A percentile compares a stretch with the other conserved stretches of the same genome.
Conservation (phyloP, 2,329 filamentous ascomycete species). For the Graphilbum ipis-grandicollis region DNA sequence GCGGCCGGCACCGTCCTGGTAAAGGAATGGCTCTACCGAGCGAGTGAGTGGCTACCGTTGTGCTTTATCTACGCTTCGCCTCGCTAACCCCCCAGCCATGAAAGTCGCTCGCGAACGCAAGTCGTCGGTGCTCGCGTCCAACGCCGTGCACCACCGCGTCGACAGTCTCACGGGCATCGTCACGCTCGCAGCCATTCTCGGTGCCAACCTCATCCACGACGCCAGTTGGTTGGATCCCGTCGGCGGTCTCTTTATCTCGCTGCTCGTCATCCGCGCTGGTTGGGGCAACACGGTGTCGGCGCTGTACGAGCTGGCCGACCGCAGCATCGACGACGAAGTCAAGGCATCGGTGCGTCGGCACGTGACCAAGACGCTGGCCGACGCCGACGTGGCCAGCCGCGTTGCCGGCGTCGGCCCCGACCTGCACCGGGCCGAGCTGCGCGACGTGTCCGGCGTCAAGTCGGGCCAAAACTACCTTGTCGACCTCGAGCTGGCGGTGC, state of each 20-base stretch:
- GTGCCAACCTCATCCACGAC: constrained; percentile 70
- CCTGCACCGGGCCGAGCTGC: constrained; percentile 47
- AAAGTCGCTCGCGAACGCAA: constrained; percentile 89
- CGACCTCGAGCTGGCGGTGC: constrained; percentile 73
- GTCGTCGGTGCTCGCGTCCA: constrained; percentile 87
- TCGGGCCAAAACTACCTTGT: constrained; percentile 93
- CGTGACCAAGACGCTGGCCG: constrained; percentile 40
- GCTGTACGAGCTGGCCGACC: constrained; percentile 79
- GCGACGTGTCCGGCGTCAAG: constrained; percentile 77
- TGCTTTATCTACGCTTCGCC: not conserved
- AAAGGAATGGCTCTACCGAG: constrained; percentile 94
- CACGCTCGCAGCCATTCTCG: constrained; percentile 73
- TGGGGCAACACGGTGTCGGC: constrained; percentile 70
- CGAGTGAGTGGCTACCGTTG: constrained; percentile 47
- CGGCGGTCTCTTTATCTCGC: constrained; percentile 77
- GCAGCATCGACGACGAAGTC: constrained; percentile 72
- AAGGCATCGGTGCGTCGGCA: constrained; percentile 54
- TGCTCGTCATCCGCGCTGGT: constrained; percentile 85
- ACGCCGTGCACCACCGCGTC: constrained; percentile 89
- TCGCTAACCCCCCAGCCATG: constrained; percentile 46
- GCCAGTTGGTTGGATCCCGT: constrained; percentile 90
- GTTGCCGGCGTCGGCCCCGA: constrained; percentile 27
- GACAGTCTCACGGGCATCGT: constrained; percentile 93
- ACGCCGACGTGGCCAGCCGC: constrained; percentile 2
- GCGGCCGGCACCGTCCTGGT: constrained; percentile 76